Conservation (phyloP, 305 asterid species). For the Fraxinus albicans region DNA sequence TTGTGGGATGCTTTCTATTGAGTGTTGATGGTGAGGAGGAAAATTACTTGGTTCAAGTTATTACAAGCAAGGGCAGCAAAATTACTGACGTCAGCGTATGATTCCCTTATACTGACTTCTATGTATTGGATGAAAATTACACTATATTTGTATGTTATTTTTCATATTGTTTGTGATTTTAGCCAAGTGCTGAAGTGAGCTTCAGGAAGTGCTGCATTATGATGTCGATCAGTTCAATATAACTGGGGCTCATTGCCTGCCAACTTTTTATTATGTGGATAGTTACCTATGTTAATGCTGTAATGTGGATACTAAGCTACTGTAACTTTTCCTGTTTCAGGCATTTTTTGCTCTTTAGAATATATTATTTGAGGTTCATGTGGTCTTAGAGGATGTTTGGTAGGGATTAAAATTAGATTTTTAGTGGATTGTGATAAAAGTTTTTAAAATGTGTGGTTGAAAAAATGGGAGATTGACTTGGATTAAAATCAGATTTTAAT, state of each 20-base stretch:
- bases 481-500: too few species aligned
- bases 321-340: background rate
- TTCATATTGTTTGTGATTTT: background rate
- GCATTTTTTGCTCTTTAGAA: background rate
- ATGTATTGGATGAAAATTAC: background rate
- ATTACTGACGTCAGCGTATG: slow-evolving; percentile 57
- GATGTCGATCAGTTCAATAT: background rate
- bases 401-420: too few species aligned
- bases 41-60: slow-evolving; percentile 69
- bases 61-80: slow-evolving; percentile 56
- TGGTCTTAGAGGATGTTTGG: background rate
- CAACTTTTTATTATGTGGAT: background rate
- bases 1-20: slow-evolving; percentile 71
- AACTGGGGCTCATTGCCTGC: background rate
- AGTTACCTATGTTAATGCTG: background rate
- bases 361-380: background rate
- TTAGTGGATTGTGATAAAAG: too few species aligned
- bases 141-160: background rate
- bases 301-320: background rate
- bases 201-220: background rate
- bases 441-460: too few species aligned
- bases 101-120: background rate
- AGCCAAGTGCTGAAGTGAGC: background rate
- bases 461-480: too few species aligned
- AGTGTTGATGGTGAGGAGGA: slow-evolving; percentile 68